Percentiles rank a stretch among this genome's conserved stretches.
Evolutionary conservation across 1,284 basidiomycete genomes (phyloP).

Genomic region (Earliella scabrosa): DNA sequence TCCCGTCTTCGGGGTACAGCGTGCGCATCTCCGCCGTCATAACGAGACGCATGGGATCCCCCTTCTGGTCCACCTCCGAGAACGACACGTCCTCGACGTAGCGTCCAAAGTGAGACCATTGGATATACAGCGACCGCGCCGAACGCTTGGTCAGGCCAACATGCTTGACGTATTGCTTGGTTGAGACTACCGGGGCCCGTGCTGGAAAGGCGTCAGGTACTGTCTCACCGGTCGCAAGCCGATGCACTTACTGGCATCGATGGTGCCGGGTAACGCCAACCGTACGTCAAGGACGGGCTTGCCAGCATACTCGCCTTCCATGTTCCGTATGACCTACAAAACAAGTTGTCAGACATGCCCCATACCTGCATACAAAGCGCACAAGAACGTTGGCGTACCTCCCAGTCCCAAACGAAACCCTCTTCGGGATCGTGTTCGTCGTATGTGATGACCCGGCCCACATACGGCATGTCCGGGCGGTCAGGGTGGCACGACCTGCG

Average conservation of each 20-base stretch:
- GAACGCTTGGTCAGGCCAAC: neutral
- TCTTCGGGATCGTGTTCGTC: neutral
- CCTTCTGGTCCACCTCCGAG: neutral
- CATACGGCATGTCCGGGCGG: neutral
- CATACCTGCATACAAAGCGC: neutral
- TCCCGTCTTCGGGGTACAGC: constrained; percentile 10
- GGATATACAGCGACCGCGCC: neutral
- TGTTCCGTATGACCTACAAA: neutral
- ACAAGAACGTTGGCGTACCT: constrained; percentile 1
- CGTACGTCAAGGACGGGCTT: neutral
- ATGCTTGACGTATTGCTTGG: neutral
- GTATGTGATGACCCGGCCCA: neutral
- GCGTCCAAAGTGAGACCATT: constrained; percentile 4
- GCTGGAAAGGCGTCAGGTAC: neutral
- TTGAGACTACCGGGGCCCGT: neutral
- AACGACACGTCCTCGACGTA: constrained; percentile 14
- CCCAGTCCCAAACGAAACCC: constrained; percentile 9
- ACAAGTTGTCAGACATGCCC: neutral
- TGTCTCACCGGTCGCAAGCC: no score
- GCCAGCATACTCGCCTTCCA: no score
- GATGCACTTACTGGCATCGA: neutral
- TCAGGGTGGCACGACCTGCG: neutral
- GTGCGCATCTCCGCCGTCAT: constrained; percentile 12
- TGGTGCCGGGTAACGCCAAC: neutral
- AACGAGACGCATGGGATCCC: constrained; percentile 3